A percentile compares a stretch with the other conserved stretches of the same genome.
Conservation (phyloP, 1,284 basidiomycete genomes). For the Leccinum solheimii region DNA sequence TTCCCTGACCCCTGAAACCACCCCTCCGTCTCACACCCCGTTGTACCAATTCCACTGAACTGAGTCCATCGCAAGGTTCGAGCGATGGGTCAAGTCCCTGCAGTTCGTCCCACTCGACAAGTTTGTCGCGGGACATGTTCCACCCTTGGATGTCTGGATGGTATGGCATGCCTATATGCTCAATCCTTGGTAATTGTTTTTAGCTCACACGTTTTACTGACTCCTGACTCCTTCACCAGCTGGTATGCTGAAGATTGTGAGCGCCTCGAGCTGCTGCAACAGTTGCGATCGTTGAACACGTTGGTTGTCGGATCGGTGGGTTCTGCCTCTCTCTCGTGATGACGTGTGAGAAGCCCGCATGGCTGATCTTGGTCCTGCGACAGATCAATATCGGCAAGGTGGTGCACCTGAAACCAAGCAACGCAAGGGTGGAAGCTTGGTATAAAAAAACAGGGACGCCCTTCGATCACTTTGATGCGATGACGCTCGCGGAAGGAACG, state of each 20-base stretch:
- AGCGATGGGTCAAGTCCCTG: conserved; percentile 35
- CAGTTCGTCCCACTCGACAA: conserved; percentile 23
- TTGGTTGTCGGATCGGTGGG: conserved; percentile 24
- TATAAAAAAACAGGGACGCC: conserved; percentile 29
- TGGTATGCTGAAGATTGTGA: conserved; percentile 43
- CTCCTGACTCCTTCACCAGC: conserved; percentile 21
- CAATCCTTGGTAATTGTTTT: conserved; percentile 35
- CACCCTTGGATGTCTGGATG: conserved; percentile 48
- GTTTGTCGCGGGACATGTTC: conserved; percentile 35
- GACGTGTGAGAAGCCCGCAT: conserved; percentile 2
- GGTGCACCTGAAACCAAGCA: conserved; percentile 21
- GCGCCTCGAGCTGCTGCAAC: conserved; percentile 30
- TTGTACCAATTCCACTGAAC: not conserved
- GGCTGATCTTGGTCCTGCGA: not conserved
- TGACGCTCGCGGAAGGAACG: conserved; percentile 18
- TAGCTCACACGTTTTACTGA: not conserved
- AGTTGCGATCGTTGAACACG: conserved; percentile 26
- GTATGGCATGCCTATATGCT: conserved; percentile 50
- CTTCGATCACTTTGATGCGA: conserved; percentile 40
- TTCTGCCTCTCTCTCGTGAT: not conserved
- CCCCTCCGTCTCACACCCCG: not conserved
- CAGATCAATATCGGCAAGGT: conserved; percentile 30
- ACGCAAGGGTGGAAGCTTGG: conserved; percentile 31
- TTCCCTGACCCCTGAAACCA: no score
- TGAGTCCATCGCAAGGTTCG: conserved; percentile 30